phyloP scores from a whole-genome alignment of 345 rosid species.

The Combretum micranthum region DNA sequence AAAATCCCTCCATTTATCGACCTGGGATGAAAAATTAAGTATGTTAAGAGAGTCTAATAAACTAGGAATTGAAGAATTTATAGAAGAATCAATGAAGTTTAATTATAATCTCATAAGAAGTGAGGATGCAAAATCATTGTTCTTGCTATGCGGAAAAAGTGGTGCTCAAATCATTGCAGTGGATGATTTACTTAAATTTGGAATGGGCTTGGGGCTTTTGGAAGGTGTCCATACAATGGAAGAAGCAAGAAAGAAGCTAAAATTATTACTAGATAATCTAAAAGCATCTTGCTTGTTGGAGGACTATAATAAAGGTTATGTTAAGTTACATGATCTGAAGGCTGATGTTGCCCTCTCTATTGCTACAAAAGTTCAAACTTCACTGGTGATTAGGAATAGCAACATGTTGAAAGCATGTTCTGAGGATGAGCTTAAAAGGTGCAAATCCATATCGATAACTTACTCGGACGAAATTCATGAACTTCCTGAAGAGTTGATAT shows the following conservation, averaged over 20 bases:
- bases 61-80: neutral
- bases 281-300: conserved; percentile 22
- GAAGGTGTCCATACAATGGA: neutral
- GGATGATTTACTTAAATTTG: conserved; percentile 14
- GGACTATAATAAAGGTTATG: neutral
- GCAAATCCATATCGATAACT: neutral
- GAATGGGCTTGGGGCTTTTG: conserved; percentile 21
- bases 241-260: conserved; percentile 9
- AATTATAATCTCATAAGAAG: too few relatives aligned
- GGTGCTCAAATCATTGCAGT: neutral
- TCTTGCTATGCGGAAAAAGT: conserved; percentile 13
- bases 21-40: neutral
- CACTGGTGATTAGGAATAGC: neutral
- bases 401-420: neutral
- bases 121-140: neutral
- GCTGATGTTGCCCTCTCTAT: conserved; percentile 12
- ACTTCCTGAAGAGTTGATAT: conserved; percentile 2
- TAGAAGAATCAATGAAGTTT: neutral
- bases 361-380: conserved; percentile 6
- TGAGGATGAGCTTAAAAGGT: neutral
- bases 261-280: conserved; percentile 12
- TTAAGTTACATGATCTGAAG: conserved; percentile 21
- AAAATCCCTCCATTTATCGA: rapidly evolving
- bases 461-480: neutral
- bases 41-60: neutral